phyloP scores from a whole-genome alignment of 2,329 filamentous ascomycete genomes.

The Stagonosporopsis cucurbitacearum region DNA sequence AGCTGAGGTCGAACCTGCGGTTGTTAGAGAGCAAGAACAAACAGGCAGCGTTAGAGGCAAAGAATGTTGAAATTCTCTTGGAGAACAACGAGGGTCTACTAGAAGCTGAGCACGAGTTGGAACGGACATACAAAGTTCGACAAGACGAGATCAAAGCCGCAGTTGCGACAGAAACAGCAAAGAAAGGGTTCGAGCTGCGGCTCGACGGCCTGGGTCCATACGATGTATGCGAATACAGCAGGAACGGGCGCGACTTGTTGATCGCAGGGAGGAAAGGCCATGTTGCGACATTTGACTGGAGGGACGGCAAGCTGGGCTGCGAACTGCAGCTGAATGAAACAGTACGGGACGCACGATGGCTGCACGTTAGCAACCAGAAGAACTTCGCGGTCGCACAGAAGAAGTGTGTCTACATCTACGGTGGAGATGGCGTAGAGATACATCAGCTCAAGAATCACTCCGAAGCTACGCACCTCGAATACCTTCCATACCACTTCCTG shows the following conservation, averaged over 20 bases:
- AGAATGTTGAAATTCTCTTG: constrained; percentile 92
- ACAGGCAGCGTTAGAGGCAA: constrained; percentile 80
- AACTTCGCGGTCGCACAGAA: constrained; percentile 96
- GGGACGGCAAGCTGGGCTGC: constrained; percentile 86
- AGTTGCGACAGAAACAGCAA: constrained; percentile 82
- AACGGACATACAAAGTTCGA: constrained; percentile 89
- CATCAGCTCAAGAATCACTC: constrained; percentile 90
- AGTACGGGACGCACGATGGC: constrained; percentile 84
- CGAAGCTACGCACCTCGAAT: constrained; percentile 93
- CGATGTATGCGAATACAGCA: constrained; percentile 83
- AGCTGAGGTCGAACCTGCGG: constrained; percentile 80
- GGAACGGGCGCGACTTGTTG: constrained; percentile 85
- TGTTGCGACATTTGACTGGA: constrained; percentile 96
- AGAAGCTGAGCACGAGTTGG: constrained; percentile 85
- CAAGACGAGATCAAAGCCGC: constrained; percentile 82
- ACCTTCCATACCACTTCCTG: constrained; percentile 94
- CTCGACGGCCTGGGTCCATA: constrained; percentile 82
- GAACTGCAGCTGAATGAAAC: constrained; percentile 92
- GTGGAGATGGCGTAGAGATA: constrained; percentile 85
- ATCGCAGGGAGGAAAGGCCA: constrained; percentile 91
- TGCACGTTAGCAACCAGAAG: constrained; percentile 82
- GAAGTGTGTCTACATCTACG: constrained; percentile 97
- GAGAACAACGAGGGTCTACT: constrained; percentile 87
- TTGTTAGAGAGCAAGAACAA: constrained; percentile 82
- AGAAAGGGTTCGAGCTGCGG: constrained; percentile 91